A percentile compares a stretch with the other conserved stretches of the same genome.
These are phyloP conservation scores for Penicillium lividum DNA, from an alignment of 495 filamentous ascomycete genomes.

Conservation along the genomic window DNA sequence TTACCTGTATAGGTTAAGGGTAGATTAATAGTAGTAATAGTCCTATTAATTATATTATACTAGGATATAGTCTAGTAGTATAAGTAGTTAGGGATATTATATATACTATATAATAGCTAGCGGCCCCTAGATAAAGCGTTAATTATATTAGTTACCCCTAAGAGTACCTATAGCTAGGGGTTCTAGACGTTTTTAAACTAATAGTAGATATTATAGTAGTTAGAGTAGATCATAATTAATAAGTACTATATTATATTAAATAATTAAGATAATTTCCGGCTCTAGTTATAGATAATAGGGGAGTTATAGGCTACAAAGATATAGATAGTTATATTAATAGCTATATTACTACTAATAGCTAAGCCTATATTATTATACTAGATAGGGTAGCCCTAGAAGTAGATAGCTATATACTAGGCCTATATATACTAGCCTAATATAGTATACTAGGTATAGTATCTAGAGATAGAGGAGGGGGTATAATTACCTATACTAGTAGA, in stretches of 20 bases:
- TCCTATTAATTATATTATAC: neutral
- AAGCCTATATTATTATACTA: neutral
- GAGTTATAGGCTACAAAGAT: neutral
- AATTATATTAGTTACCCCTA: neutral
- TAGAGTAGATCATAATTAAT: neutral
- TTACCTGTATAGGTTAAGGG: neutral
- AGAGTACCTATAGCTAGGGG: neutral
- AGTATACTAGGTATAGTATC: neutral
- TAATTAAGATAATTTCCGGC: neutral
- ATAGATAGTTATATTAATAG: neutral
- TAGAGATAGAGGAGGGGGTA: neutral
- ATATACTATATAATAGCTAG: neutral
- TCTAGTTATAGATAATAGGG: neutral
- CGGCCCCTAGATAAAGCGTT: neutral
- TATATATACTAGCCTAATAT: neutral
- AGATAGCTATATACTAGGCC: neutral
- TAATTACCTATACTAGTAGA: neutral
- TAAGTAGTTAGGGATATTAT: neutral
- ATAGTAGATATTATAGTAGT: neutral
- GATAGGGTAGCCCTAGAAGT: neutral
- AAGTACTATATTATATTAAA: neutral
- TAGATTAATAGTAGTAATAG: neutral
- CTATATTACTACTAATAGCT: neutral
- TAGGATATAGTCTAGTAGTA: neutral
- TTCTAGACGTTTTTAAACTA: neutral